These are phyloP conservation scores for Nyctanthes arbortristis DNA, from an alignment of 257 asterid genomes.

Conservation along the genomic window DNA sequence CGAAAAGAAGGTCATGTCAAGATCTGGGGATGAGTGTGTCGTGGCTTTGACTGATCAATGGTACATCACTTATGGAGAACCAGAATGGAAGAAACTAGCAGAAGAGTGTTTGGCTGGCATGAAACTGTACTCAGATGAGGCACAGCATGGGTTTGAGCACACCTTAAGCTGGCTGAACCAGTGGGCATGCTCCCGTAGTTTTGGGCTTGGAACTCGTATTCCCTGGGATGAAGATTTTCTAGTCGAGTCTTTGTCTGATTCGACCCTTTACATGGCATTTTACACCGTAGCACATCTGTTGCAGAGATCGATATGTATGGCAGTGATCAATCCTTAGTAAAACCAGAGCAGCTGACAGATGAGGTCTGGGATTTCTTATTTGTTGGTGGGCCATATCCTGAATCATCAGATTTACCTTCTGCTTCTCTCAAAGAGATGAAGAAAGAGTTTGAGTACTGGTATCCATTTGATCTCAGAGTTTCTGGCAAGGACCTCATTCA, in stretches of 20 bases:
- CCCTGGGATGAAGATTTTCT: conserved; percentile 94
- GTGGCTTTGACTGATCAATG: conserved; percentile 98
- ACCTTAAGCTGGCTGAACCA: conserved; percentile 95
- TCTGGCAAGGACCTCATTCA: conserved; percentile 97
- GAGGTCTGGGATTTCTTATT: conserved; percentile 96
- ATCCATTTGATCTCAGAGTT: conserved; percentile 92
- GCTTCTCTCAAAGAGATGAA: conserved; percentile 73
- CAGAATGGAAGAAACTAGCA: conserved; percentile 73
- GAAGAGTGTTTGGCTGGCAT: conserved; percentile 85
- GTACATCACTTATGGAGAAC: conserved; percentile 86
- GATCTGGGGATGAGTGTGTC: conserved; percentile 98
- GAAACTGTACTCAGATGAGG: conserved; percentile 84
- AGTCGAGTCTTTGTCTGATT: conserved; percentile 91
- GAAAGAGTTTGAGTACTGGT: conserved; percentile 93
- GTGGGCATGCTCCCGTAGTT: conserved; percentile 94
- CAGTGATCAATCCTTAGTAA: conserved; percentile 52
- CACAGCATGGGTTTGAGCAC: conserved; percentile 86
- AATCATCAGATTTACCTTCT: conserved; percentile 53
- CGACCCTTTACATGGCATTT: conserved; percentile 92
- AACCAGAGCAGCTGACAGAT: conserved; percentile 80
- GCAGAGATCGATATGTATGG: conserved; percentile 84
- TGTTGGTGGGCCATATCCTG: conserved; percentile 64
- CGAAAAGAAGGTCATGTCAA: conserved; percentile 89
- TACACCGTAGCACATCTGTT: conserved; percentile 82
- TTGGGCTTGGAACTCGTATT: conserved; percentile 91